These are phyloP conservation scores for Chalciporus chontae DNA, from an alignment of 768 basidiomycete species.

Conservation along the genomic window DNA sequence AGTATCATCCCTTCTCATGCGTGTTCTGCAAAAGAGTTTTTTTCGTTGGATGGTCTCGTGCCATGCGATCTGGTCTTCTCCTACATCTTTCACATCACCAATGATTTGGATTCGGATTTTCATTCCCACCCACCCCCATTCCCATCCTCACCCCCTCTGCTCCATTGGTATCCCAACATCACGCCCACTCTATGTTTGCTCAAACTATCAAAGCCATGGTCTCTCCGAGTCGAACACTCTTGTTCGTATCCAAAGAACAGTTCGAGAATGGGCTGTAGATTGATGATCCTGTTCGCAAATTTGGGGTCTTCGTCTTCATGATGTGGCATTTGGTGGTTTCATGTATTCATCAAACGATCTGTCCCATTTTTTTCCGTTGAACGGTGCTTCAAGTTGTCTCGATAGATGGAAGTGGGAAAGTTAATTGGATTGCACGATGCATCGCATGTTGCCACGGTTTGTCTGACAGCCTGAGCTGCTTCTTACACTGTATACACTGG, in stretches of 20 bases:
- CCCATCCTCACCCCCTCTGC: no score
- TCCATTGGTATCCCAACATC: background rate
- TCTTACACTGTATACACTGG: no score
- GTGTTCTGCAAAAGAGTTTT: conserved; percentile 84
- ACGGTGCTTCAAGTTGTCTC: no score
- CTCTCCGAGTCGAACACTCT: conserved; percentile 93
- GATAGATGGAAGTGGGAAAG: no score
- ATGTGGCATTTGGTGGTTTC: background rate
- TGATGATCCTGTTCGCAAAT: conserved; percentile 51
- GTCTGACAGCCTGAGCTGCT: no score
- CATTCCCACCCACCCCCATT: no score
- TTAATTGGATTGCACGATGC: no score
- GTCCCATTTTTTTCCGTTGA: no score
- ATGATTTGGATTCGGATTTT: no score
- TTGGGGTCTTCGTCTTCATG: conserved; percentile 12
- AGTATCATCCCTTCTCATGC: conserved; percentile 72
- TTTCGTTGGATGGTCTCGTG: conserved; percentile 92
- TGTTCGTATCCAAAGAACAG: conserved; percentile 98
- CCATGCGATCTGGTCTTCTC: conserved; percentile 43
- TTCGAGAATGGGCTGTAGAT: no score
- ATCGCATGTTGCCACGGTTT: no score
- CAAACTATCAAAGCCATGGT: conserved; percentile 96
- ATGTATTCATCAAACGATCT: no score
- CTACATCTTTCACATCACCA: background rate
- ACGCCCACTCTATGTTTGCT: conserved; percentile 61